Percentiles rank a stretch among this genome's conserved stretches.
These are phyloP conservation scores for Pseudocercospora pini-densiflorae DNA, from an alignment of 2,329 filamentous ascomycete genomes.

Conservation along the genomic window DNA sequence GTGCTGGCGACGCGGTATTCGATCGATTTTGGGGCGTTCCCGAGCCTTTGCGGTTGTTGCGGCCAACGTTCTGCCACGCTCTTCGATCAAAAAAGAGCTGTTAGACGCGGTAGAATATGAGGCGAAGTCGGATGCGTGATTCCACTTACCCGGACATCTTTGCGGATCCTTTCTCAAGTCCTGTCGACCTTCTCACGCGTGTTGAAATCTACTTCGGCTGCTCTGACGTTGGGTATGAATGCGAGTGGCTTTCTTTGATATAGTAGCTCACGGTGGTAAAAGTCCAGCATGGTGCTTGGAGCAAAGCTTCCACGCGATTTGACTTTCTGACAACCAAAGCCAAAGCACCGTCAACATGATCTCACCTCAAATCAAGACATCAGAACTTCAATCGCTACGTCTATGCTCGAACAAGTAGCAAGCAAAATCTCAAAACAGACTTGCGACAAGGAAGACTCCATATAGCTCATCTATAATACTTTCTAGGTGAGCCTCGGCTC, in stretches of 20 bases:
- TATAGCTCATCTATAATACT: not conserved
- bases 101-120: not conserved
- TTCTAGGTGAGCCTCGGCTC: not conserved
- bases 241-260: not conserved
- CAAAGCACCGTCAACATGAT: too few species aligned
- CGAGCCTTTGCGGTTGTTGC: constrained; percentile 23
- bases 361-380: not conserved
- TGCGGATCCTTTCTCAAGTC: not conserved
- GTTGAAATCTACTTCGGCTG: not conserved
- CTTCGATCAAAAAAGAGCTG: not conserved
- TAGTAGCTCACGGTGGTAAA: too few species aligned
- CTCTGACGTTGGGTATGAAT: not conserved
- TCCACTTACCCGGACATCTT: constrained; percentile 5
- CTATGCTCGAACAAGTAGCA: not conserved
- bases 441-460: not conserved
- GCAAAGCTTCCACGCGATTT: not conserved
- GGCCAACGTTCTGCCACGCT: constrained; percentile 4
- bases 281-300: not conserved
- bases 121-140: not conserved
- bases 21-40: constrained; percentile 39
- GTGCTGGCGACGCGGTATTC: constrained; percentile 32
- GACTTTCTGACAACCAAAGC: not conserved
- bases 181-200: not conserved
- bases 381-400: not conserved
- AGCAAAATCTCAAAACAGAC: not conserved